Conservation (phyloP, 2,329 filamentous ascomycete genomes). For the Phoma sp. region DNA sequence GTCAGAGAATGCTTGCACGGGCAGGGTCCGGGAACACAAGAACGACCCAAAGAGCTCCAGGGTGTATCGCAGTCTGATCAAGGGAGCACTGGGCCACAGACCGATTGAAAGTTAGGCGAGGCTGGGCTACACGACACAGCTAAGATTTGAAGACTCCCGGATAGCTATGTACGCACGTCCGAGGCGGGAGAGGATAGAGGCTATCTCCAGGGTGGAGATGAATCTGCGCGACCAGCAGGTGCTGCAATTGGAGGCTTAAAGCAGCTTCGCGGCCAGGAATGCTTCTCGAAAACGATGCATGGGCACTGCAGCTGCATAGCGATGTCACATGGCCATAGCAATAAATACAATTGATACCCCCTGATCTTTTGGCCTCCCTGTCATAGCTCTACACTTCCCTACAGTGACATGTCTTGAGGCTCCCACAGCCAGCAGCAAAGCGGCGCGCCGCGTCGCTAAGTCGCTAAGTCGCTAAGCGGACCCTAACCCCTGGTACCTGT, state of each 20-base stretch:
- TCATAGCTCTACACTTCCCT: neutral
- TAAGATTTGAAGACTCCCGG: neutral
- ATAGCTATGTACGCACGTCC: neutral
- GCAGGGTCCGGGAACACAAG: too few species aligned
- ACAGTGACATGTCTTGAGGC: too few species aligned
- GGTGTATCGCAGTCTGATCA: too few species aligned
- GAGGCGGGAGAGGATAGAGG: neutral
- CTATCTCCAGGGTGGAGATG: neutral
- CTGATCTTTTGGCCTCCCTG: neutral
- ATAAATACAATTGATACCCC: constrained; percentile 9
- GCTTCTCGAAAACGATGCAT: constrained; percentile 1
- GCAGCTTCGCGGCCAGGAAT: constrained; percentile 6
- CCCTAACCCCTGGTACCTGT: constrained; percentile 10
- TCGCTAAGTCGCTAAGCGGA: neutral
- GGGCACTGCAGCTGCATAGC: neutral
- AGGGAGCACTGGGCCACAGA: too few species aligned
- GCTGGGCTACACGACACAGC: neutral
- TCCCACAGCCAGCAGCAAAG: neutral
- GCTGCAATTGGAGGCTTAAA: neutral
- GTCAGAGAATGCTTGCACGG: too few species aligned
- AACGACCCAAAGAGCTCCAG: too few species aligned
- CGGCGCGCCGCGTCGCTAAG: neutral
- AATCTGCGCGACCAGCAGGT: neutral
- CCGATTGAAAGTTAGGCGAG: too few species aligned
- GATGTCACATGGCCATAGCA: constrained; percentile 6